Evolutionary conservation across 2,329 filamentous ascomycete species (phyloP).

Genomic region (Cladobotryum mycophilum): DNA sequence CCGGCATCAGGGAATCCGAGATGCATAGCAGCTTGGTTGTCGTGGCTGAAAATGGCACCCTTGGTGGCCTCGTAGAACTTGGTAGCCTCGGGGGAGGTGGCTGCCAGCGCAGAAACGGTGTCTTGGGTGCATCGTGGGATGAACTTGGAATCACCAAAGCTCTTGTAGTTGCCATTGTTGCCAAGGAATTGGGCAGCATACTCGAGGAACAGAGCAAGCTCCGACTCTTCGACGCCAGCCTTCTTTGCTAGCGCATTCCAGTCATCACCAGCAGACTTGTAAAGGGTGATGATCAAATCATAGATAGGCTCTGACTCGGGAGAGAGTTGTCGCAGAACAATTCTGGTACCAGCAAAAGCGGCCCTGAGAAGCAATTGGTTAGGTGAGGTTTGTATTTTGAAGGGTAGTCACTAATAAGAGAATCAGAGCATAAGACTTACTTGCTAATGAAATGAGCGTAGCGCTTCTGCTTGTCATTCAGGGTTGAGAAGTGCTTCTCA

Average conservation of each 20-base stretch:
- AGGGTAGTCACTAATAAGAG: not conserved
- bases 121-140: conserved; percentile 63
- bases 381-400: conserved; percentile 5
- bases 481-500: conserved; percentile 81
- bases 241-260: conserved; percentile 63
- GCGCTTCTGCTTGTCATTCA: conserved; percentile 71
- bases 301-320: conserved; percentile 77
- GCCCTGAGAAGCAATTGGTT: conserved; percentile 44
- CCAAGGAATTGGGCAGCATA: conserved; percentile 75
- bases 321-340: conserved; percentile 74
- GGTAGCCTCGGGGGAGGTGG: conserved; percentile 53
- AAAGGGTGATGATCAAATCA: conserved; percentile 69
- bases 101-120: conserved; percentile 58
- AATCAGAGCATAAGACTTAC: conserved; percentile 36
- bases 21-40: conserved; percentile 61
- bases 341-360: conserved; percentile 68
- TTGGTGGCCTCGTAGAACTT: conserved; percentile 61
- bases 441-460: conserved; percentile 88
- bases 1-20: conserved; percentile 68
- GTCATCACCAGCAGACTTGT: conserved; percentile 60
- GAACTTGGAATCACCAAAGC: conserved; percentile 80
- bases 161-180: conserved; percentile 81
- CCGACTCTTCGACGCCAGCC: conserved; percentile 56
- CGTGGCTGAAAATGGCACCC: conserved; percentile 65
- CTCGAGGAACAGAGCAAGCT: conserved; percentile 64